Conservation (phyloP, 2,329 filamentous ascomycete species). For the Talaromyces albobiverticillius region DNA sequence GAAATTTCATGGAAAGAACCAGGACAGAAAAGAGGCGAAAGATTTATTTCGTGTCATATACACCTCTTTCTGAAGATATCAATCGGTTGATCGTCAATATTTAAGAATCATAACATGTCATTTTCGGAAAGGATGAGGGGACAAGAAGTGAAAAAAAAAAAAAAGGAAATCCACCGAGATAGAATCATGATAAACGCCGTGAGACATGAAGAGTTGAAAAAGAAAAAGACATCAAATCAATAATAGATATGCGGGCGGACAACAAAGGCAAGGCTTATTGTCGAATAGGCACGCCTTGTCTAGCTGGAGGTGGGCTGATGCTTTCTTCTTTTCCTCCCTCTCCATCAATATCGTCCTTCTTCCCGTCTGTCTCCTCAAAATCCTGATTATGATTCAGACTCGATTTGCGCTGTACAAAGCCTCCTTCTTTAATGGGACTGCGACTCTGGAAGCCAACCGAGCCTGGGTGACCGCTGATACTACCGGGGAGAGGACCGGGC, state of each 20-base stretch:
- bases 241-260: too few relatives aligned
- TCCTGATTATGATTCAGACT: constrained; percentile 53
- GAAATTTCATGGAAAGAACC: too few relatives aligned
- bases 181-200: background rate
- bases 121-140: background rate
- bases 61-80: too few relatives aligned
- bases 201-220: constrained; percentile 2
- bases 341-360: constrained; percentile 37
- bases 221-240: constrained; percentile 11
- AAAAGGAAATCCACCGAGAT: background rate
- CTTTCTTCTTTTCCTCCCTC: constrained; percentile 38
- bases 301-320: constrained; percentile 44
- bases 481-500: constrained; percentile 36
- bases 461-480: constrained; percentile 38
- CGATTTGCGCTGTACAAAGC: constrained; percentile 75
- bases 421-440: constrained; percentile 84
- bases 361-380: constrained; percentile 28
- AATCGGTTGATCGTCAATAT: too few relatives aligned
- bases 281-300: constrained; percentile 63
- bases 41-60: too few relatives aligned
- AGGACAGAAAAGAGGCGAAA: too few relatives aligned
- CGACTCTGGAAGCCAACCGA: constrained; percentile 56
- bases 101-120: too few relatives aligned
- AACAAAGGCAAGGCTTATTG: constrained; percentile 45
- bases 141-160: background rate